These are phyloP conservation scores for Micractinium conductrix DNA, from an alignment of 139 green algal genomes.

Conservation along the genomic window DNA sequence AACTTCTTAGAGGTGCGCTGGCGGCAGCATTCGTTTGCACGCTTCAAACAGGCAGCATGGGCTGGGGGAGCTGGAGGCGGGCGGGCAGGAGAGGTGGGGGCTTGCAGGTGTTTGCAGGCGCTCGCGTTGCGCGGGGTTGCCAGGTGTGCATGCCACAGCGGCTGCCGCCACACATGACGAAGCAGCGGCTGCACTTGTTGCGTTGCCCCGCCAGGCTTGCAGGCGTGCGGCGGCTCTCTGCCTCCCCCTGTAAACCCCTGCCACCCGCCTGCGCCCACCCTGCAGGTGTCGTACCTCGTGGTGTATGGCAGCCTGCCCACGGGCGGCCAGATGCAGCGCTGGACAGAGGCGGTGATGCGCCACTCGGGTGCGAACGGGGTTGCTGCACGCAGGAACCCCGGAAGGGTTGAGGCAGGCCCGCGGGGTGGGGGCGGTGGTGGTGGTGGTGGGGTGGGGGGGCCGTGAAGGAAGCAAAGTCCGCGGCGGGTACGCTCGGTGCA, in stretches of 20 bases:
- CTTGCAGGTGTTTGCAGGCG: no score
- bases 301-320: slow-evolving; percentile 90
- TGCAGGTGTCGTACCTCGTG: slow-evolving; percentile 75
- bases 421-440: no score
- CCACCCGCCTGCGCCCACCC: background rate
- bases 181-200: no score
- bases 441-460: no score
- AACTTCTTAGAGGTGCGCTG: slow-evolving; percentile 81
- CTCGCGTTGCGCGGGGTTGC: no score
- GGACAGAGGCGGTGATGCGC: slow-evolving; percentile 82
- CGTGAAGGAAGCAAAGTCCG: no score
- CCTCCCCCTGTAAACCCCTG: background rate
- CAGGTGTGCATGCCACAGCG: no score
- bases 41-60: no score
- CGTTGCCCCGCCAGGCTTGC: background rate
- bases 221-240: background rate
- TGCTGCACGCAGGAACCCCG: background rate
- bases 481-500: background rate
- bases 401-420: background rate
- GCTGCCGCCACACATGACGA: background rate
- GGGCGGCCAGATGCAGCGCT: slow-evolving; percentile 61
- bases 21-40: no score
- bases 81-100: no score
- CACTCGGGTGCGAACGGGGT: slow-evolving; percentile 65
- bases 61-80: no score